A percentile compares a stretch with the other conserved stretches of the same genome.
Conservation (phyloP, 768 basidiomycete genomes). For the Panaeolus papilionaceus region DNA sequence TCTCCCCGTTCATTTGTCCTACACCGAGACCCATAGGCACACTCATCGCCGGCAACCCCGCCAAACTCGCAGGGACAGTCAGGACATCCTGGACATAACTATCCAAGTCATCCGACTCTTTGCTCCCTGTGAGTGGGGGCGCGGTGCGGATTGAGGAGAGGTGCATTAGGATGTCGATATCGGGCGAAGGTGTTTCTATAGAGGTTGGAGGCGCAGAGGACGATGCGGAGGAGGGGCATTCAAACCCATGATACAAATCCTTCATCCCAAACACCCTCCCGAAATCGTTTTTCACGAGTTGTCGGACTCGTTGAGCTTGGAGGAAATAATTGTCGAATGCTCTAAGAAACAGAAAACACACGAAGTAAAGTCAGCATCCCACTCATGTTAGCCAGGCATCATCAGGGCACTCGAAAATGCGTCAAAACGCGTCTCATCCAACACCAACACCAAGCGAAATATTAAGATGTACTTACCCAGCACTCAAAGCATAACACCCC, state of each 20-base stretch:
- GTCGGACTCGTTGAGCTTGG: slow-evolving; percentile 86
- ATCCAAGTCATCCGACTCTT: slow-evolving; percentile 39
- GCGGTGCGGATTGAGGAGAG: slow-evolving; percentile 90
- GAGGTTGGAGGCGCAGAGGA: too few species aligned
- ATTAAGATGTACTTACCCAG: slow-evolving; percentile 66
- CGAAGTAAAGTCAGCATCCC: not conserved
- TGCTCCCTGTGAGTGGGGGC: slow-evolving; percentile 51
- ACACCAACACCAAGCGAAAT: not conserved
- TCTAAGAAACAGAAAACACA: slow-evolving; percentile 42
- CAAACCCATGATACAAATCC: slow-evolving; percentile 48
- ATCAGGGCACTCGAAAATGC: too few species aligned
- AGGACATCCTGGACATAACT: slow-evolving; percentile 91
- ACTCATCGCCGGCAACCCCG: slow-evolving; percentile 83
- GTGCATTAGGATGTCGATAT: slow-evolving; percentile 85
- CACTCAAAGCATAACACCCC: slow-evolving; percentile 90
- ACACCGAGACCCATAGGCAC: slow-evolving; percentile 51
- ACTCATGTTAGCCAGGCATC: not conserved
- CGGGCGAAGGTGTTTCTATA: slow-evolving; percentile 21
- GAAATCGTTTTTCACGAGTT: slow-evolving; percentile 76
- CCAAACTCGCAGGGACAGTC: slow-evolving; percentile 91
- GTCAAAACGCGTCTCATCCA: too few species aligned
- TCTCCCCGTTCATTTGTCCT: too few species aligned
- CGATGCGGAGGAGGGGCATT: not conserved
- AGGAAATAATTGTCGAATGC: slow-evolving; percentile 99
- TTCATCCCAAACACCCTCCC: slow-evolving; percentile 66